Conservation (phyloP, 805 yeast genomes). For the Starmerella vaccinii region DNA sequence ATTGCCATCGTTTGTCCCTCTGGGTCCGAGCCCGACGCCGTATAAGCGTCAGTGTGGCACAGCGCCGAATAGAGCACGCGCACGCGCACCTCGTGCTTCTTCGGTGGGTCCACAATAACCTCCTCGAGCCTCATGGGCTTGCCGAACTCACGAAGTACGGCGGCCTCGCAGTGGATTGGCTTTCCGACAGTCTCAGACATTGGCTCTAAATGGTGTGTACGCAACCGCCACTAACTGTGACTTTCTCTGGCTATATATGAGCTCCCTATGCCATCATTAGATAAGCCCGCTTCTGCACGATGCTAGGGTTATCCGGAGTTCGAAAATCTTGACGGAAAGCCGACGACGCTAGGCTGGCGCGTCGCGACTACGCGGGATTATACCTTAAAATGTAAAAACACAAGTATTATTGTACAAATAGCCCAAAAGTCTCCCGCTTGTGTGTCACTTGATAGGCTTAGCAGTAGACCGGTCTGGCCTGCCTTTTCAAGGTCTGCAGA, state of each 20-base stretch:
- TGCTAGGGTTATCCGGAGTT: background rate
- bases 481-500: background rate
- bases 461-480: background rate
- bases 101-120: constrained; percentile 85
- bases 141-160: constrained; percentile 95
- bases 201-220: background rate
- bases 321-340: background rate
- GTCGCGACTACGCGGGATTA: no score
- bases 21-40: constrained; percentile 88
- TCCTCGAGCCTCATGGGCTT: constrained; percentile 70
- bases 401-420: no score
- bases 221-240: background rate
- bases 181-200: constrained; percentile 2
- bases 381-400: no score
- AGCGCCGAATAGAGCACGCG: constrained; percentile 83
- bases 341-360: background rate
- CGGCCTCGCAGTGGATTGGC: constrained; percentile 60
- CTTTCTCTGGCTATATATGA: background rate
- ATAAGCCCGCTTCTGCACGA: background rate
- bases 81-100: constrained; percentile 94
- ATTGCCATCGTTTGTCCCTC: constrained; percentile 93
- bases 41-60: constrained; percentile 97
- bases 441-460: no score
- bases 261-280: no score
- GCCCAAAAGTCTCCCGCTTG: no score